Conservation (phyloP, 192 early-diverging fungal genomes). For the Linnemannia exigua region DNA sequence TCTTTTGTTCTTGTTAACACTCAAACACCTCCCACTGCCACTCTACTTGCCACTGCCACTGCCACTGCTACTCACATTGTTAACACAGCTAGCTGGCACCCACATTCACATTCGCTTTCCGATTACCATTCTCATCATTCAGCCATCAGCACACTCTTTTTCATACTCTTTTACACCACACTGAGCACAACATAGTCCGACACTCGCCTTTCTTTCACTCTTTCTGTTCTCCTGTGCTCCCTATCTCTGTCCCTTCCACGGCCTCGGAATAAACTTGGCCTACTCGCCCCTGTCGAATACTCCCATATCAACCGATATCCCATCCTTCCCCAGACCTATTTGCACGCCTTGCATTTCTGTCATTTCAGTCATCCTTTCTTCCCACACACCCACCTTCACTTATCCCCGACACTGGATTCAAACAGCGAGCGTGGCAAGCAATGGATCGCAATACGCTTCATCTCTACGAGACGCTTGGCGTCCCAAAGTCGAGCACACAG, state of each 20-base stretch:
- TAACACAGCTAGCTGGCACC: too few species aligned
- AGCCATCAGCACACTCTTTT: too few species aligned
- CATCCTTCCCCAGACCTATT: not conserved
- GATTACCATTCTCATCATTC: too few species aligned
- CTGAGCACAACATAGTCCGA: not conserved
- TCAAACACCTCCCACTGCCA: not conserved
- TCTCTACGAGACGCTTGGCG: constrained; percentile 60
- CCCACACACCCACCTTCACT: not conserved
- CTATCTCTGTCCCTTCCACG: not conserved
- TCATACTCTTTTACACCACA: too few species aligned
- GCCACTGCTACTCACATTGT: not conserved
- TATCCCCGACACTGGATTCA: not conserved
- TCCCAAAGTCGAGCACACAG: constrained; percentile 58
- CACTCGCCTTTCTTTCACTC: not conserved
- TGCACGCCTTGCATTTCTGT: not conserved
- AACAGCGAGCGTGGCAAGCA: too few species aligned
- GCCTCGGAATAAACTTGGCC: not conserved
- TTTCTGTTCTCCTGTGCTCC: not conserved
- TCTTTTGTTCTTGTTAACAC: not conserved
- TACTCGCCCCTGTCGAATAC: not conserved
- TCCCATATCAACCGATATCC: not conserved
- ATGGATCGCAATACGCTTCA: constrained; percentile 65
- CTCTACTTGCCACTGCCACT: not conserved
- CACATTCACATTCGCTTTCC: too few species aligned
- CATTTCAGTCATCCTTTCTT: not conserved